Percentiles rank a stretch among this genome's conserved stretches.
Conservation (phyloP, 768 basidiomycete genomes). For the Leccinellum rugosiceps region DNA sequence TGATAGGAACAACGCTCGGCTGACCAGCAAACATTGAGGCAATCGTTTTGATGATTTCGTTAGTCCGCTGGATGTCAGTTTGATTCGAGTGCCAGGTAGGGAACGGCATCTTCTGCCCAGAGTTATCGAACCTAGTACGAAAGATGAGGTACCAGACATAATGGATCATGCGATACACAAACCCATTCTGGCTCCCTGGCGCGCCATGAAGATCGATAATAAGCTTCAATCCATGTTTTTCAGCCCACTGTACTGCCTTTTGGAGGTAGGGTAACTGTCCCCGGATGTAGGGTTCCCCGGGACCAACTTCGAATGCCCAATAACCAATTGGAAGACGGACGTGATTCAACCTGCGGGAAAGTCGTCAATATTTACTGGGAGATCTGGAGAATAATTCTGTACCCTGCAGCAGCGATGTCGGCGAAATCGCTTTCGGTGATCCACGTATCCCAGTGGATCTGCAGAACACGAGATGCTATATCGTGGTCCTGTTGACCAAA, state of each 20-base stretch:
- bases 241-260: conserved; percentile 70
- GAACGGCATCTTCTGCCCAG: conserved; percentile 57
- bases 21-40: conserved; percentile 56
- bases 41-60: conserved; percentile 60
- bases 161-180: conserved; percentile 13
- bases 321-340: conserved; percentile 85
- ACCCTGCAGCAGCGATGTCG: conserved; percentile 76
- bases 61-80: conserved; percentile 64
- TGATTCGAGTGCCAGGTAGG: conserved; percentile 70
- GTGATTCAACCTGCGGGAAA: conserved; percentile 61
- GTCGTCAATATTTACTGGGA: conserved; percentile 25
- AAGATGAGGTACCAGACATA: conserved; percentile 4
- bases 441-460: conserved; percentile 77
- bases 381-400: conserved; percentile 8
- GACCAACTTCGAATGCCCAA: conserved; percentile 82
- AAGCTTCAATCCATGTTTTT: conserved; percentile 67
- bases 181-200: conserved; percentile 88
- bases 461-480: conserved; percentile 48
- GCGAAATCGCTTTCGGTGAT: conserved; percentile 81
- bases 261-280: conserved; percentile 71
- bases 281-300: conserved; percentile 75
- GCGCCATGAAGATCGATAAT: conserved; percentile 80
- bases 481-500: conserved; percentile 58
- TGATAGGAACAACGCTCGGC: conserved; percentile 55
- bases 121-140: conserved; percentile 76